These are phyloP conservation scores for Suillus hirtellus DNA, from an alignment of 768 basidiomycete genomes.

Conservation along the genomic window DNA sequence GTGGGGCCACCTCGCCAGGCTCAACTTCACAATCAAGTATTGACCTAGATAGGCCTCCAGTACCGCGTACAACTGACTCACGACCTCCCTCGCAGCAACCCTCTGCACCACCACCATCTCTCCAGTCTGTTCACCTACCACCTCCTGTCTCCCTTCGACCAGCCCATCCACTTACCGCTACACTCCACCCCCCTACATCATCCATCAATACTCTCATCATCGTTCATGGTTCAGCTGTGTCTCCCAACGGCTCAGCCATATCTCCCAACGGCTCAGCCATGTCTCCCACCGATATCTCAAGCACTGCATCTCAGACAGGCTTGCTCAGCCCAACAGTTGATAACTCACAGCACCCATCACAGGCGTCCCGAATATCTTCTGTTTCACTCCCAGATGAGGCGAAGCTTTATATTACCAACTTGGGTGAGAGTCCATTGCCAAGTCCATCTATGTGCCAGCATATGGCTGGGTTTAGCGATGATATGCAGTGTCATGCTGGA, in stretches of 20 bases:
- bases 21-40: constrained; percentile 30
- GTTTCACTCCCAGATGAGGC: constrained; percentile 79
- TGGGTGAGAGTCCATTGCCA: constrained; percentile 61
- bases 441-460: constrained; percentile 43
- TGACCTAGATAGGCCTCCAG: neutral
- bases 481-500: neutral
- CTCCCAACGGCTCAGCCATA: too few species aligned
- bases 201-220: constrained; percentile 21
- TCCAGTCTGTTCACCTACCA: constrained; percentile 1
- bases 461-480: constrained; percentile 6
- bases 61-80: neutral
- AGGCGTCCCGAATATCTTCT: constrained; percentile 62
- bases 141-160: constrained; percentile 10
- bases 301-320: constrained; percentile 17
- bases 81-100: constrained; percentile 12
- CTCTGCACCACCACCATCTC: constrained; percentile 13
- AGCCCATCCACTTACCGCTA: constrained; percentile 18
- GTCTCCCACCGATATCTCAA: constrained; percentile 19
- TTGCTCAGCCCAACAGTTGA: constrained; percentile 30
- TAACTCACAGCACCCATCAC: constrained; percentile 42
- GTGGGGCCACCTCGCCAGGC: constrained; percentile 14
- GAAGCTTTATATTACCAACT: constrained; percentile 66
- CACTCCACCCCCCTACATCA: constrained; percentile 38
- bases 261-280: constrained; percentile 15
- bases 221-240: constrained; percentile 6